A percentile compares a stretch with the other conserved stretches of the same genome.
Conservation (phyloP, 2,329 filamentous ascomycete genomes). For the Orbilia ellipsospora region DNA sequence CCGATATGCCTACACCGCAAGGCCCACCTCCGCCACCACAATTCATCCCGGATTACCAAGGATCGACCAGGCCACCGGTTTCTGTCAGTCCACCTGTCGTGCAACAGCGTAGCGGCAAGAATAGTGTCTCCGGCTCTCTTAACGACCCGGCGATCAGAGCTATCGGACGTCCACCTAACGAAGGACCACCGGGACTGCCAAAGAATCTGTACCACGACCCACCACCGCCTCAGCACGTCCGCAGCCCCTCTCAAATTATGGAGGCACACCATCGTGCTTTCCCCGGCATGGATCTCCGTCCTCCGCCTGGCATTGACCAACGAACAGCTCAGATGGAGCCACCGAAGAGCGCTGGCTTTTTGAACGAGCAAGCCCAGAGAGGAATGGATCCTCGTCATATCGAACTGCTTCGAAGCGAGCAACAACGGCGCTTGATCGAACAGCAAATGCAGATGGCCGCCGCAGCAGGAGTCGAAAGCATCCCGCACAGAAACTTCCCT, state of each 20-base stretch:
- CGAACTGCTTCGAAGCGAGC: slow-evolving; percentile 49
- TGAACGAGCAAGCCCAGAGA: slow-evolving; percentile 42
- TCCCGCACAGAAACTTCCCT: slow-evolving; percentile 47
- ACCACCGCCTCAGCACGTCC: slow-evolving; percentile 39
- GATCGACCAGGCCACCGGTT: slow-evolving; percentile 40
- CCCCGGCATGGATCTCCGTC: slow-evolving; percentile 50
- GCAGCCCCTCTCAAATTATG: slow-evolving; percentile 49
- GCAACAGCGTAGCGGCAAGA: slow-evolving; percentile 38
- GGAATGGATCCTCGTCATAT: slow-evolving; percentile 46
- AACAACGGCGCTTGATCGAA: slow-evolving; percentile 39
- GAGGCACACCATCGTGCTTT: slow-evolving; percentile 48
- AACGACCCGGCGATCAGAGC: slow-evolving; percentile 45
- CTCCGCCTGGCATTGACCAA: slow-evolving; percentile 49
- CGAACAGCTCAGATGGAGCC: slow-evolving; percentile 35
- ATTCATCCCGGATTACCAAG: slow-evolving; percentile 51
- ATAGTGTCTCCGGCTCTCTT: slow-evolving; percentile 15
- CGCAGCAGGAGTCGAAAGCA: slow-evolving; percentile 23
- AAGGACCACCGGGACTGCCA: slow-evolving; percentile 45
- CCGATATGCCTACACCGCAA: slow-evolving; percentile 53
- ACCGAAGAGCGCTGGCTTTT: slow-evolving; percentile 22
- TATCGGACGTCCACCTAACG: slow-evolving; percentile 34
- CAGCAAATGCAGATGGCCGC: slow-evolving; percentile 47
- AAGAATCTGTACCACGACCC: slow-evolving; percentile 51
- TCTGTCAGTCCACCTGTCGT: slow-evolving; percentile 45
- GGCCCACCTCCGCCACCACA: slow-evolving; percentile 41